Conservation (phyloP, 2,329 filamentous ascomycete species). For the Colletotrichum spaethianum region DNA sequence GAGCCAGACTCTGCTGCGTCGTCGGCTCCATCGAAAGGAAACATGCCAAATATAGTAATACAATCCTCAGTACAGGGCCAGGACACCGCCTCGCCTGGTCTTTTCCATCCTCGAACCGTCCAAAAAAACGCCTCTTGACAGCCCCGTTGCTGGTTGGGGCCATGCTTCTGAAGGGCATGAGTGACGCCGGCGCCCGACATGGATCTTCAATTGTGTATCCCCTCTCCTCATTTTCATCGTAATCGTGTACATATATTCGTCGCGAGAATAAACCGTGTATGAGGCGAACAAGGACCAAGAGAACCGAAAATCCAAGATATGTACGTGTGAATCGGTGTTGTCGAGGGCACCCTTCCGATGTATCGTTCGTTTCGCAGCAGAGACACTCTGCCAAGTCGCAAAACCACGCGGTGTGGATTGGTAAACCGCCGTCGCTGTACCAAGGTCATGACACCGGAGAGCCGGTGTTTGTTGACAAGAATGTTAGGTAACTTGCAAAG, state of each 20-base stretch:
- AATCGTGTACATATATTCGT: conserved; percentile 41
- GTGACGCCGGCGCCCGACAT: conserved; percentile 30
- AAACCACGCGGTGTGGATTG: conserved; percentile 3
- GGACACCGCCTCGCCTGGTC: conserved; percentile 20
- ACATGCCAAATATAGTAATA: conserved; percentile 31
- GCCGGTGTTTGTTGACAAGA: not conserved
- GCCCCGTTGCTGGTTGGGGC: not conserved
- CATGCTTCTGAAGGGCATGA: conserved; percentile 27
- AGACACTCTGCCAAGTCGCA: not conserved
- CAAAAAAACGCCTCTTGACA: conserved; percentile 16
- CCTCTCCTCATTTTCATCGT: conserved; percentile 33
- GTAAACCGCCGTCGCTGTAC: not conserved
- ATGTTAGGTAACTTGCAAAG: conserved; percentile 1
- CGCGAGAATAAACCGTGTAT: conserved; percentile 33
- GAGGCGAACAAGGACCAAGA: conserved; percentile 21
- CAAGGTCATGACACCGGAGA: conserved; percentile 1
- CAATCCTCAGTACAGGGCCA: conserved; percentile 22
- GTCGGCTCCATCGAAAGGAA: conserved; percentile 15
- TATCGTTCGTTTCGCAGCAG: not conserved
- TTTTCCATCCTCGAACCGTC: conserved; percentile 20
- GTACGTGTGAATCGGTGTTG: conserved; percentile 29
- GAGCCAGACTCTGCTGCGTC: conserved; percentile 9
- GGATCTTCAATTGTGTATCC: conserved; percentile 1
- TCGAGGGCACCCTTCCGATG: not conserved
- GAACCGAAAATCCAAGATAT: conserved; percentile 33